A percentile compares a stretch with the other conserved stretches of the same genome.
phyloP scores from a whole-genome alignment of 345 rosid species.

The Trapa incisa region DNA sequence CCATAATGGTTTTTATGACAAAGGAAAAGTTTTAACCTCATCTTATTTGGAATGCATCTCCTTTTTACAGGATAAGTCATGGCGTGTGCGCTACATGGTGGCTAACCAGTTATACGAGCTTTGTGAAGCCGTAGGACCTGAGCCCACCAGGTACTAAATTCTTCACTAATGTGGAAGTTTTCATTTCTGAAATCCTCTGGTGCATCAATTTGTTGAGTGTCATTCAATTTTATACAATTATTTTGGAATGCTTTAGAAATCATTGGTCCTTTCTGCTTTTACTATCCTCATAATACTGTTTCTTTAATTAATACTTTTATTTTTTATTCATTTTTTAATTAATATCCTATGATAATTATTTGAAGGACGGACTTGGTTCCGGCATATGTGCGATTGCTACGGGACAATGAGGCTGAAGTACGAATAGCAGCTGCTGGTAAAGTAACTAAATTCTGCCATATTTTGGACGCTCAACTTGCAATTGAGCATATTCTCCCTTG shows the following conservation, averaged over 20 bases:
- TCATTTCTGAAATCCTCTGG: not conserved
- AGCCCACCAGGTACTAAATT: constrained; percentile 63
- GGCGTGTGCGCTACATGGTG: constrained; percentile 98
- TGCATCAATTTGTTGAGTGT: not conserved
- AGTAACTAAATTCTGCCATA: constrained; percentile 86
- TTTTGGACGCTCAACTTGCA: constrained; percentile 75
- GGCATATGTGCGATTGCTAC: constrained; percentile 82
- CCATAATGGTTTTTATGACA: not conserved
- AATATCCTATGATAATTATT: not conserved
- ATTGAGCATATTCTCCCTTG: constrained; percentile 78
- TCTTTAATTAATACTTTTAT: not conserved
- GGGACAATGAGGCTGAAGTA: constrained; percentile 98
- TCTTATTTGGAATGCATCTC: not conserved
- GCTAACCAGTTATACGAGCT: constrained; percentile 95
- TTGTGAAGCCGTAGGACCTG: constrained; percentile 93
- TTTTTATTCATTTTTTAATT: not conserved
- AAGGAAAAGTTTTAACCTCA: not conserved
- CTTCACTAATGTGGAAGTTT: not conserved
- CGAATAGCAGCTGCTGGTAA: constrained; percentile 97
- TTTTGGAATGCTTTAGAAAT: not conserved
- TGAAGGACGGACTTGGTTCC: constrained; percentile 76
- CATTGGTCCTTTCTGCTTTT: not conserved
- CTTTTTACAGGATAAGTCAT: constrained; percentile 70
- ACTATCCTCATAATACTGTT: not conserved
- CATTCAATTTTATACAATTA: not conserved